Conservation (phyloP, 129 eudicot genomes). For the Pseudognaphalium luteoalbum region DNA sequence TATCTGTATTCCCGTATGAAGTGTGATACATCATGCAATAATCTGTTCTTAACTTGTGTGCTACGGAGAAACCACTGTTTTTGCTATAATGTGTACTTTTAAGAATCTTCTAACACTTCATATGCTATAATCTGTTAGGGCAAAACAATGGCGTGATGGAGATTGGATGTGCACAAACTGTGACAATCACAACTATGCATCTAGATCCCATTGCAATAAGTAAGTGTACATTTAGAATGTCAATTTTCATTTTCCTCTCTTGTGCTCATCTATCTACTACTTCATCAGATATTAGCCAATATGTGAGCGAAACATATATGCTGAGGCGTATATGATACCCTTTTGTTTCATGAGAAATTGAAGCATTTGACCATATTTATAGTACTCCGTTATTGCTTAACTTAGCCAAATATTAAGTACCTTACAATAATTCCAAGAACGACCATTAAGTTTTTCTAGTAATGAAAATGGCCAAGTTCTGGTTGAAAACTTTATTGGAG, state of each 20-base stretch:
- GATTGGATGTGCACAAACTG: constrained; percentile 98
- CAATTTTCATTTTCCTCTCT: neutral
- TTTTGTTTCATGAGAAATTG: neutral
- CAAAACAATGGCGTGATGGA: constrained; percentile 95
- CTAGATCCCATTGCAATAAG: constrained; percentile 88
- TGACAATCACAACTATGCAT: constrained; percentile 91
- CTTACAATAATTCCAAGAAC: neutral
- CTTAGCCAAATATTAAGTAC: neutral
- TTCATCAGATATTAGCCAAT: neutral
- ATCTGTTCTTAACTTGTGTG: neutral
- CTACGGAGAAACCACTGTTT: neutral
- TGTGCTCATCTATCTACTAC: neutral
- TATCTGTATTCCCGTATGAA: neutral
- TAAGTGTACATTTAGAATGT: constrained; percentile 28
- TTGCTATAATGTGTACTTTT: neutral
- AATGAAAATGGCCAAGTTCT: neutral
- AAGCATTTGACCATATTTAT: neutral
- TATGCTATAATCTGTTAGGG: constrained; percentile 41
- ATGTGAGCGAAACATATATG: neutral
- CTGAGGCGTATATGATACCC: constrained; percentile 3
- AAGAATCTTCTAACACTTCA: constrained; percentile 18
- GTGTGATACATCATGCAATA: neutral
- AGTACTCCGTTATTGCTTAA: neutral
- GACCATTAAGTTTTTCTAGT: neutral
- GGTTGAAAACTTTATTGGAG: neutral